Percentiles rank a stretch among this genome's conserved stretches.
phyloP scores from a whole-genome alignment of 345 rosid species.

The Boechera divaricarpa region DNA sequence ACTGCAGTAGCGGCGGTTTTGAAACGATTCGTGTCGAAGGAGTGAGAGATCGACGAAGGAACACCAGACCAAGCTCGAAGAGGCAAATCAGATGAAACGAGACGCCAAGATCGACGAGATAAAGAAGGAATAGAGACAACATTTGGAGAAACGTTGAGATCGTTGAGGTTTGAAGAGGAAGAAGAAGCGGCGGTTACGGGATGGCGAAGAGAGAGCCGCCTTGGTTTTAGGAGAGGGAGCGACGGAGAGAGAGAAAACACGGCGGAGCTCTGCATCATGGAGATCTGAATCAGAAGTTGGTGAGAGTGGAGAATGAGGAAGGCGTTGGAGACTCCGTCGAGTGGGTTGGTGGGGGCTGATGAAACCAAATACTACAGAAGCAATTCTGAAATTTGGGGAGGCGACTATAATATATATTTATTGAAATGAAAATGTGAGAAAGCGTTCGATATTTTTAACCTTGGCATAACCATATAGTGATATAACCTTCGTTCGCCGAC shows the following conservation, averaged over 20 bases:
- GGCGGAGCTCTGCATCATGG: constrained; percentile 78
- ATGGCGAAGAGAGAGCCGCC: constrained; percentile 44
- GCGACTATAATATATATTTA: neutral
- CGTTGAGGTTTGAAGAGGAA: constrained; percentile 45
- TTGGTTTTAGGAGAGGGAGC: constrained; percentile 48
- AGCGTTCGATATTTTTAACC: too few relatives aligned
- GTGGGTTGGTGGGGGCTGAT: constrained; percentile 38
- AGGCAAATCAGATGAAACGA: constrained; percentile 43
- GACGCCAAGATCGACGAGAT: constrained; percentile 73
- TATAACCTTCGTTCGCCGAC: too few relatives aligned
- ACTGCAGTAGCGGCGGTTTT: constrained; percentile 63
- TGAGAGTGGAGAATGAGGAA: constrained; percentile 8
- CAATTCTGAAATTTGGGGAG: constrained; percentile 7
- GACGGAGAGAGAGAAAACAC: constrained; percentile 55
- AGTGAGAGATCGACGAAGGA: constrained; percentile 49
- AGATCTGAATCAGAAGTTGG: constrained; percentile 41
- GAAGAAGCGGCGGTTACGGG: constrained; percentile 29
- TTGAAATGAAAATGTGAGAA: neutral
- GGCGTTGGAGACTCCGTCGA: constrained; percentile 59
- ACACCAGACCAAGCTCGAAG: constrained; percentile 72
- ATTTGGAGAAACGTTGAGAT: constrained; percentile 48
- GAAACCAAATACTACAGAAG: constrained; percentile 5
- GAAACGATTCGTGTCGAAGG: constrained; percentile 45
- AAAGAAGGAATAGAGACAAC: constrained; percentile 54
- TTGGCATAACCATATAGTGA: too few relatives aligned